Percentiles rank a stretch among this genome's conserved stretches.
Conservation (phyloP, 345 rosid species). For the Combretum micranthum region DNA sequence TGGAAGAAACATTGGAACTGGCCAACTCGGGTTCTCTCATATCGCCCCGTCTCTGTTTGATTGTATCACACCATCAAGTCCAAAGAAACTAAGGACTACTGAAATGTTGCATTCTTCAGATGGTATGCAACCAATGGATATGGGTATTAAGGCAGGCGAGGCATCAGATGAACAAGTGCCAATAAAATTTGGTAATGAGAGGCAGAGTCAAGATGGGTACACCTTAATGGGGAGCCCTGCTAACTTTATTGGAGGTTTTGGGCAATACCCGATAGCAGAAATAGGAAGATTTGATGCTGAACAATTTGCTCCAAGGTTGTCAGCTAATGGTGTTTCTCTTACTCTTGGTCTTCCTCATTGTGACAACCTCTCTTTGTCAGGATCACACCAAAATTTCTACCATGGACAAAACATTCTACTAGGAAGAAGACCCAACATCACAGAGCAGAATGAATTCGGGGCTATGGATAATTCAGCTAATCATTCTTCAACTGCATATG, state of each 20-base stretch:
- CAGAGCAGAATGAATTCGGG: conserved; percentile 25
- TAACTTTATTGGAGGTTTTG: conserved; percentile 1
- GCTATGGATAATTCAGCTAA: conserved; percentile 16
- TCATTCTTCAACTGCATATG: conserved; percentile 17
- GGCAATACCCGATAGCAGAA: conserved; percentile 10
- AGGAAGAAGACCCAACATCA: conserved; percentile 36
- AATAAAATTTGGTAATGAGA: not conserved
- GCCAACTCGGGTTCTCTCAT: too few relatives aligned
- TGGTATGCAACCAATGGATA: conserved; percentile 27
- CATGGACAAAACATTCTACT: conserved; percentile 34
- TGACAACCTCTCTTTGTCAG: conserved; percentile 34
- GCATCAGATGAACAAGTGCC: too few relatives aligned
- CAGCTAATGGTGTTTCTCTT: conserved; percentile 50
- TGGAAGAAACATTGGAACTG: too few relatives aligned
- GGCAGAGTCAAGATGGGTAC: conserved; percentile 12
- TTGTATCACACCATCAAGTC: conserved; percentile 12
- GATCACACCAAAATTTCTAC: conserved; percentile 31
- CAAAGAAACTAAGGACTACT: conserved; percentile 32
- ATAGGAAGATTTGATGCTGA: conserved; percentile 22
- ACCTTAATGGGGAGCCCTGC: not conserved
- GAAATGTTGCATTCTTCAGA: conserved; percentile 23
- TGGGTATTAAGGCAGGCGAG: conserved; percentile 26
- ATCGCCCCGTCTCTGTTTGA: too few relatives aligned
- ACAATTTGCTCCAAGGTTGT: conserved; percentile 9
- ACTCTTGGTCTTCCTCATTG: conserved; percentile 54